Conservation (phyloP, 768 basidiomycete genomes). For the Calocera cornea region DNA sequence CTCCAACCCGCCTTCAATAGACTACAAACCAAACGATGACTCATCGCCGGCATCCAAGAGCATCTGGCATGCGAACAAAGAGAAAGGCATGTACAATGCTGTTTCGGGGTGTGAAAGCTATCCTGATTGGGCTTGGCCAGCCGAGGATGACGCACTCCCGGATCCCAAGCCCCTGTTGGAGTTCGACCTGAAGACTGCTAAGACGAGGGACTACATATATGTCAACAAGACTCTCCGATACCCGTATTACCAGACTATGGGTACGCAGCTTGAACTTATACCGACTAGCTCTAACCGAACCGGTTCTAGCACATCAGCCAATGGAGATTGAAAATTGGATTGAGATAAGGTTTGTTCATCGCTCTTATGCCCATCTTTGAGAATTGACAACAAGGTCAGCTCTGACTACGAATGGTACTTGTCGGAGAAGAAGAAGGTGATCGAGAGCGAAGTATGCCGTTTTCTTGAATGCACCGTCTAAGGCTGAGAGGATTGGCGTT, state of each 20-base stretch:
- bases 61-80: constrained; percentile 2
- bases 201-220: constrained; percentile 16
- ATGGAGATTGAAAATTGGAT: constrained; percentile 30
- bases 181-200: constrained; percentile 16
- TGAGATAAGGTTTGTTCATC: constrained; percentile 20
- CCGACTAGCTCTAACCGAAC: too few species aligned
- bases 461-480: neutral
- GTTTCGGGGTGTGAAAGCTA: neutral
- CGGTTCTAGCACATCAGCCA: constrained; percentile 28
- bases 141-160: neutral
- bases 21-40: neutral
- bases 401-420: constrained; percentile 25
- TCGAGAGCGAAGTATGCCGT: constrained; percentile 20
- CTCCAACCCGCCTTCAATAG: neutral
- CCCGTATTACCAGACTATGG: constrained; percentile 17
- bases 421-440: constrained; percentile 23
- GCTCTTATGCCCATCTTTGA: neutral
- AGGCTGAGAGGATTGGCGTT: neutral
- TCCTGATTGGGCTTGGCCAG: neutral
- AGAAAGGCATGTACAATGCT: neutral
- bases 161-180: constrained; percentile 14
- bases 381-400: neutral
- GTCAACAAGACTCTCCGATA: constrained; percentile 16
- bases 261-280: neutral
- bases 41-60: neutral